Evolutionary conservation across 345 rosid genomes (phyloP).

Genomic region (Barbarea vulgaris): DNA sequence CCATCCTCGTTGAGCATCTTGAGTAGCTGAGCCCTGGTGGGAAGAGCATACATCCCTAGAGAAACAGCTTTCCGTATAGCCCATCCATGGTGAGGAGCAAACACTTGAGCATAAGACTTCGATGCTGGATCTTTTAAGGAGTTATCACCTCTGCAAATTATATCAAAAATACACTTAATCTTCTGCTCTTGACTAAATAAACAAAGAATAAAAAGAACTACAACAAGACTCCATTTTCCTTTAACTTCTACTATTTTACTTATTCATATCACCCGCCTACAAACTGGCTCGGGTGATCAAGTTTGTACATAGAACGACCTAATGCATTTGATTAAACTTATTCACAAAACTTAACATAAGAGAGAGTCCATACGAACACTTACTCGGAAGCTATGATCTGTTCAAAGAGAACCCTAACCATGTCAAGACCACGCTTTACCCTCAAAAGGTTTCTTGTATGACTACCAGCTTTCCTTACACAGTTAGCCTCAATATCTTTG

Average conservation of each 20-base stretch:
- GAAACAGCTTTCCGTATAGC: constrained; percentile 87
- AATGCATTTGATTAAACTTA: not conserved
- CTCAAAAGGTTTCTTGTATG: constrained; percentile 86
- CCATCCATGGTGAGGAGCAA: constrained; percentile 98
- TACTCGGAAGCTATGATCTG: constrained; percentile 73
- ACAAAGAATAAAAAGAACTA: not conserved
- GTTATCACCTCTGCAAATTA: constrained; percentile 56
- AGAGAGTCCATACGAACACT: constrained; percentile 25
- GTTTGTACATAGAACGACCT: not conserved
- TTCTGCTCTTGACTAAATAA: not conserved
- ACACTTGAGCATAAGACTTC: constrained; percentile 86
- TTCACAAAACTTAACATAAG: not conserved
- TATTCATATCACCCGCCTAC: not conserved
- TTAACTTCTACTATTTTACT: not conserved
- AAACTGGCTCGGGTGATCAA: not conserved
- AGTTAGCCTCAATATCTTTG: constrained; percentile 53
- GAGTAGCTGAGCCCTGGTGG: constrained; percentile 76
- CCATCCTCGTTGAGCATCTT: constrained; percentile 86
- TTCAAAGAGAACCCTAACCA: constrained; percentile 88
- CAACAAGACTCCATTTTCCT: not conserved
- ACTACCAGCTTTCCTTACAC: constrained; percentile 77
- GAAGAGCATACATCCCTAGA: constrained; percentile 95
- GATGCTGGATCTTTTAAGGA: constrained; percentile 88
- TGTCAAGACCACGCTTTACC: constrained; percentile 95
- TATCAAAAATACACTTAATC: not conserved